Conservation (phyloP, 805 yeast genomes). For the Candida loeiensis region DNA sequence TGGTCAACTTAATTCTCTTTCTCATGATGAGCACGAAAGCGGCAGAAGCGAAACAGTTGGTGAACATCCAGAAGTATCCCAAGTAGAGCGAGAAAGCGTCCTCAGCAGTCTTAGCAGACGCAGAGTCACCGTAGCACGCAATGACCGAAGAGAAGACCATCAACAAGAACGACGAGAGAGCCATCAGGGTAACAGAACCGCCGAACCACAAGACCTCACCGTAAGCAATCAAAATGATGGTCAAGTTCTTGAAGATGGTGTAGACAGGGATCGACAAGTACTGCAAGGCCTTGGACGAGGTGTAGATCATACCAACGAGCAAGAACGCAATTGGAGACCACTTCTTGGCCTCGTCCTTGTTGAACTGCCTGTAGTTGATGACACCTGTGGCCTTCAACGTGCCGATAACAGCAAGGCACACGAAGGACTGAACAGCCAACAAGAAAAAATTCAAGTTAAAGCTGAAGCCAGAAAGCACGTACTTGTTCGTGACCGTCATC, state of each 20-base stretch:
- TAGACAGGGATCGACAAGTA: slow-evolving; percentile 90
- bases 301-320: slow-evolving; percentile 91
- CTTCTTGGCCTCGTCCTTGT: slow-evolving; percentile 83
- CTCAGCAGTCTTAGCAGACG: slow-evolving; percentile 34
- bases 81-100: slow-evolving; percentile 47
- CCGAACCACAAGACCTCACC: slow-evolving; percentile 98
- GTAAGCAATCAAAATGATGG: slow-evolving; percentile 94
- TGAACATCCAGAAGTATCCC: slow-evolving; percentile 96
- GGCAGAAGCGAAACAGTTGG: slow-evolving; percentile 93
- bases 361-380: slow-evolving; percentile 83
- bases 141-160: slow-evolving; percentile 96
- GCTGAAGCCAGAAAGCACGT: slow-evolving; percentile 71
- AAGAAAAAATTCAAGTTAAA: slow-evolving; percentile 83
- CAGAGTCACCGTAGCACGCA: slow-evolving; percentile 86
- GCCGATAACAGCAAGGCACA: slow-evolving; percentile 72
- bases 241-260: slow-evolving; percentile 96
- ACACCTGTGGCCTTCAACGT: slow-evolving; percentile 69
- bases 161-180: slow-evolving; percentile 79
- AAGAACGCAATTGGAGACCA: slow-evolving; percentile 93
- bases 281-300: slow-evolving; percentile 92
- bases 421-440: slow-evolving; percentile 82
- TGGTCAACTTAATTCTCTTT: slow-evolving; percentile 95
- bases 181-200: slow-evolving; percentile 85
- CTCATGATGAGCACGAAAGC: slow-evolving; percentile 92
- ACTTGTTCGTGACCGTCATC: slow-evolving; percentile 97